Conservation (phyloP, 1,284 basidiomycete genomes). For the Cryptococcus sp. region DNA sequence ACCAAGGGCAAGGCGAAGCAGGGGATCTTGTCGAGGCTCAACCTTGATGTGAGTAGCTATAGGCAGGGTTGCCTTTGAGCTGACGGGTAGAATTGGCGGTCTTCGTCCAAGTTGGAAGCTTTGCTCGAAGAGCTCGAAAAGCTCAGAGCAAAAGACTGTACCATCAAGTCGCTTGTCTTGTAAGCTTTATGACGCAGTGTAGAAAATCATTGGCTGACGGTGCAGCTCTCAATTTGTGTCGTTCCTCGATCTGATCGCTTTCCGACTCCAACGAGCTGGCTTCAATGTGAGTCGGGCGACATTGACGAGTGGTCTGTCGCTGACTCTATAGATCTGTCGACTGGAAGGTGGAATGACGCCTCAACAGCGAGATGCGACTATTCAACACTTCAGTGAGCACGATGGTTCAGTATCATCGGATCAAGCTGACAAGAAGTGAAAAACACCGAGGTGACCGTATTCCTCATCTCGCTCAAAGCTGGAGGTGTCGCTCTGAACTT, state of each 20-base stretch:
- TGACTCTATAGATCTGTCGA: constrained; percentile 69
- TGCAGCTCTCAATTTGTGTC: constrained; percentile 38
- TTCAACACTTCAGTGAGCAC: constrained; percentile 80
- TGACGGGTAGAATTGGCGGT: constrained; percentile 65
- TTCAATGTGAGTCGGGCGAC: constrained; percentile 59
- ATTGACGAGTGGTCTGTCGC: constrained; percentile 4
- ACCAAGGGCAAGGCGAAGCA: constrained; percentile 59
- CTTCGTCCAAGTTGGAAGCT: constrained; percentile 95
- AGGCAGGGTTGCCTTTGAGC: not conserved
- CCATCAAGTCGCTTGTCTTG: constrained; percentile 92
- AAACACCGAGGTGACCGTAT: constrained; percentile 90
- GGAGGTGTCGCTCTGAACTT: constrained; percentile 88
- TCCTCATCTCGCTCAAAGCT: constrained; percentile 89
- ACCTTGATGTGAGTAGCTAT: constrained; percentile 57
- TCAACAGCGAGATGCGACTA: constrained; percentile 89
- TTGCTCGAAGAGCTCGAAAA: constrained; percentile 88
- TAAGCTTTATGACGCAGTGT: constrained; percentile 50
- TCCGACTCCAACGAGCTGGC: constrained; percentile 83
- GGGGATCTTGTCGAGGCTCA: constrained; percentile 86
- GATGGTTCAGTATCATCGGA: not conserved
- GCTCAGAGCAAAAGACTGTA: constrained; percentile 74
- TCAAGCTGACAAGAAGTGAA: constrained; percentile 57
- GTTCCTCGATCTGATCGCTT: constrained; percentile 74
- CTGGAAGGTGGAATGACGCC: constrained; percentile 97
- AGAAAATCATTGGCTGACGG: not conserved